Conservation (phyloP, 2,329 filamentous ascomycete species). For the Parafenestella ontariensis region DNA sequence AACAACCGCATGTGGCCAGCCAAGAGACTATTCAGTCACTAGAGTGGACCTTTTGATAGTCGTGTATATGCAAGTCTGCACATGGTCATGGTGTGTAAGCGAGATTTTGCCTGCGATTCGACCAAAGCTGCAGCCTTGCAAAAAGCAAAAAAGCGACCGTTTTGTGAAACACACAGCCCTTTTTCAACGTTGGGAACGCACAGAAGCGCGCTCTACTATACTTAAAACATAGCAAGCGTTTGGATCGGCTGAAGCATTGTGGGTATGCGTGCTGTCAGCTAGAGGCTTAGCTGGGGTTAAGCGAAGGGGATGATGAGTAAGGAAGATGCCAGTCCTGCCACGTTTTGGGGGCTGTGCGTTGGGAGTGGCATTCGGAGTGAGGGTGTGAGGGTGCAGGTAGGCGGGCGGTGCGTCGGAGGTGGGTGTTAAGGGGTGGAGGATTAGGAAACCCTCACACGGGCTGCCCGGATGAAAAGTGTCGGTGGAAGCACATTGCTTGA, state of each 20-base stretch:
- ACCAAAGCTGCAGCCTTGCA: background rate
- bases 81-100: background rate
- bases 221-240: background rate
- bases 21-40: background rate
- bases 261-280: background rate
- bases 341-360: background rate
- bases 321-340: background rate
- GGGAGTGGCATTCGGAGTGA: background rate
- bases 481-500: too few relatives aligned
- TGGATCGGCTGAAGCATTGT: too few relatives aligned
- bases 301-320: background rate
- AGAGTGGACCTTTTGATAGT: background rate
- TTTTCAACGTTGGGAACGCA: background rate
- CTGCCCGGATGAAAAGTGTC: too few relatives aligned
- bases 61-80: background rate
- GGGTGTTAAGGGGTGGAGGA: too few relatives aligned
- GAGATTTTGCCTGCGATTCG: background rate
- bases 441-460: too few relatives aligned
- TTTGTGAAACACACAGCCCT: background rate
- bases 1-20: background rate
- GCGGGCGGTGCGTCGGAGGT: too few relatives aligned
- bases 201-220: background rate
- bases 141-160: background rate
- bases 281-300: background rate
- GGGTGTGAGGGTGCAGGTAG: background rate